Base-by-base conservation (phyloP, 441 rosid species). In the Codiaeum variegatum region DNA sequence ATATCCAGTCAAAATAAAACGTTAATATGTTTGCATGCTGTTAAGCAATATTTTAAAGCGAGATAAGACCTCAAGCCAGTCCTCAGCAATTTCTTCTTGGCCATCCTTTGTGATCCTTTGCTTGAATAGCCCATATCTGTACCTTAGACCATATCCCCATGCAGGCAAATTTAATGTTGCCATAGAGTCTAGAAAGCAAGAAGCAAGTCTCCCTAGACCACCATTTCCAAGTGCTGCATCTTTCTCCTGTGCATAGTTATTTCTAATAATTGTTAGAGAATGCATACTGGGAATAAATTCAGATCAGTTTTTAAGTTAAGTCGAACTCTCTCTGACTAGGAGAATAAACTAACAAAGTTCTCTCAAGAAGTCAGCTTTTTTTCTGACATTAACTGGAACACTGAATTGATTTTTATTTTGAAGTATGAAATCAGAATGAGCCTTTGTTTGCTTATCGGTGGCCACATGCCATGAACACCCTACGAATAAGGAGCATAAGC, bases 211-310 rank as follows among this genome's bases (percentile, higher is more conserved):
- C 66, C 99, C 99, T 75, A 93, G 87, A 75, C 99, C 98, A 76
- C 99, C 99, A 82, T 95, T 95, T 73, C 99, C 99, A 49, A 95
- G 88, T 44, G 99, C 99, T 66, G 98, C 96, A 84, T 95, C 98
- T 87, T 91, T 95, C 83, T 95, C 99, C 99, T 95, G 74, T 36
- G 72, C 75, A 79, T 19, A 56, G 68, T 47, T 61, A 83, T 47
- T 60, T 64, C 72, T n/a, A 70, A 63, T 68, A 61, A 52, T 54
- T 38, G 64, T 49, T 70, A 55, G 26, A 24, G n/a, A 63, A 49
- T 23, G 68, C 66, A 56, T 55, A 26, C 23, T 61, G 49, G 63
- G 49, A 67, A 38, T 70, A 36, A 26, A 62, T 46, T 52, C n/a
- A 71, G 36, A 42, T 42, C 16, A 49, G 47, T 73, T 13, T 55